Percentiles rank a stretch among this genome's conserved stretches.
Evolutionary conservation across 306 rosid species (phyloP).

Genomic region (Quercus gilva): DNA sequence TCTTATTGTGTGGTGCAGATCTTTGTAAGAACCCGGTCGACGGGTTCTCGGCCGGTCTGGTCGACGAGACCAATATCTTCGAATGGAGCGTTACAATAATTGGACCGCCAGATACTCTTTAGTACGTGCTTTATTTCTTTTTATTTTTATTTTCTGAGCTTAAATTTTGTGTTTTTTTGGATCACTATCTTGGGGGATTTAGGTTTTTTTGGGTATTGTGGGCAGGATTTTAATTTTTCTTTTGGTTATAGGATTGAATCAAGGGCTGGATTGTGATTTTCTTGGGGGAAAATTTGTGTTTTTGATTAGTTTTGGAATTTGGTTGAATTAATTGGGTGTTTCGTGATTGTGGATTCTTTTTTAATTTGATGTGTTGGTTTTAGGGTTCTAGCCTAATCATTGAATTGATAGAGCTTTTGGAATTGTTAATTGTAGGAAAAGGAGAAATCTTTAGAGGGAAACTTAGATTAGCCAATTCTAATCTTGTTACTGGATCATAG

Average conservation of each 20-base stretch:
- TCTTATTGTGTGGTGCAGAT: slow-evolving; percentile 46
- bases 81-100: slow-evolving; percentile 99
- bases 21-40: slow-evolving; percentile 95
- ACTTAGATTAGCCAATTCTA: neutral
- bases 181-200: slow-evolving; percentile 7
- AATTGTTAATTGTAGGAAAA: neutral
- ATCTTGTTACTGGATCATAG: neutral
- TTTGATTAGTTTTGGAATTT: slow-evolving; percentile 2
- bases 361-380: neutral
- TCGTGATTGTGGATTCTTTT: neutral
- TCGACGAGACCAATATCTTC: slow-evolving; percentile 82
- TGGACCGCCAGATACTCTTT: slow-evolving; percentile 99
- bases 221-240: neutral
- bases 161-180: slow-evolving; percentile 1
- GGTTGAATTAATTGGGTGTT: slow-evolving; percentile 15
- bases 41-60: slow-evolving; percentile 96
- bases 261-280: slow-evolving; percentile 11
- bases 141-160: neutral
- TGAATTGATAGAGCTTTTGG: neutral
- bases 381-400: slow-evolving; percentile 3
- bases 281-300: neutral
- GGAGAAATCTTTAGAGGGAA: neutral
- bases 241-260: slow-evolving; percentile 20
- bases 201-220: neutral
- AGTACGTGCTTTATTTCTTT: slow-evolving; percentile 40